phyloP scores from a whole-genome alignment of 1,284 basidiomycete genomes.

The Schizophyllum commune region DNA sequence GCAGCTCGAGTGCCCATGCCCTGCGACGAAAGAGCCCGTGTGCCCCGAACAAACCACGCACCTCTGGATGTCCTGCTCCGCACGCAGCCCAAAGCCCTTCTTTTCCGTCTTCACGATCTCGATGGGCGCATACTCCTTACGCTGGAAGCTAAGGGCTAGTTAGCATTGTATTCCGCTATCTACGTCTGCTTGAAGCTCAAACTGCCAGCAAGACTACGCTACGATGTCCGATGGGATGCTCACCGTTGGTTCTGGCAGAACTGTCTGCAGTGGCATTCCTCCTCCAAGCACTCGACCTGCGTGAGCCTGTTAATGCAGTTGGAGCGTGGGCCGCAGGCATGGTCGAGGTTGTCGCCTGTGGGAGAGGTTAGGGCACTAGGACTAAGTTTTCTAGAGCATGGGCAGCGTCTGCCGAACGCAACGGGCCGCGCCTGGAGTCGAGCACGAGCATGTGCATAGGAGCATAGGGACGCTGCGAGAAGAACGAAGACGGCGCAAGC shows the following conservation, averaged over 20 bases:
- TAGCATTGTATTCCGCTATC: too few species aligned
- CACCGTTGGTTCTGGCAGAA: slow-evolving; percentile 93
- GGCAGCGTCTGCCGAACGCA: slow-evolving; percentile 13
- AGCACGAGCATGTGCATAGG: too few species aligned
- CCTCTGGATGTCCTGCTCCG: slow-evolving; percentile 65
- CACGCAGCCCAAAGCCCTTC: slow-evolving; percentile 92
- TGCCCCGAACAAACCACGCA: slow-evolving; percentile 32
- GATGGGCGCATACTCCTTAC: slow-evolving; percentile 78
- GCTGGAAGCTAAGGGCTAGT: slow-evolving; percentile 63
- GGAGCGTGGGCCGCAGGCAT: slow-evolving; percentile 82
- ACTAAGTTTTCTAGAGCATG: not conserved
- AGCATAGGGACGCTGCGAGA: too few species aligned
- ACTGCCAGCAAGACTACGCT: slow-evolving; percentile 19
- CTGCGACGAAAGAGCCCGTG: not conserved
- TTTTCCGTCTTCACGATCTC: slow-evolving; percentile 91
- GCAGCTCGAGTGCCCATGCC: too few species aligned
- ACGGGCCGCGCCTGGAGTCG: too few species aligned
- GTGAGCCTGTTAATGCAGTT: slow-evolving; percentile 98
- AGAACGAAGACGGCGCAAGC: too few species aligned
- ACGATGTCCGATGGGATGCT: not conserved
- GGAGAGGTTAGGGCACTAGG: slow-evolving; percentile 11
- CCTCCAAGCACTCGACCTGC: slow-evolving; percentile 89
- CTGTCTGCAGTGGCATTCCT: slow-evolving; percentile 78
- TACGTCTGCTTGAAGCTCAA: slow-evolving; percentile 12
- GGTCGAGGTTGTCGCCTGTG: slow-evolving; percentile 50